Evolutionary conservation across 768 basidiomycete species (phyloP).

Genomic region (Boletus reticuloceps): DNA sequence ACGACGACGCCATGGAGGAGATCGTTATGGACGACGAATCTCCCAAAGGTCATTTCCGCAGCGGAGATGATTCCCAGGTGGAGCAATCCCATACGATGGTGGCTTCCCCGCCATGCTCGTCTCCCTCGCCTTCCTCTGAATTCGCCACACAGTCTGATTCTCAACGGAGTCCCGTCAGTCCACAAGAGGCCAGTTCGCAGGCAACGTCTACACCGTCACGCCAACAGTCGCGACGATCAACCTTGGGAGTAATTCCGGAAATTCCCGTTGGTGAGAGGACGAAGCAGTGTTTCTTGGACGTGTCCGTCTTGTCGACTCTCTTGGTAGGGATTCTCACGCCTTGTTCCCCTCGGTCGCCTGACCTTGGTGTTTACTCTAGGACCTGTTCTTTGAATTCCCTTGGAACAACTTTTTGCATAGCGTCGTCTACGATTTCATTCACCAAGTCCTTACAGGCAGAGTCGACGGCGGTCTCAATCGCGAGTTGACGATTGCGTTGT

Average conservation of each 20-base stretch:
- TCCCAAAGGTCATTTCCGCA: slow-evolving; percentile 28
- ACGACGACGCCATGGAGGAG: slow-evolving; percentile 82
- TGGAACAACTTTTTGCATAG: slow-evolving; percentile 99
- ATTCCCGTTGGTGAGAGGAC: slow-evolving; percentile 73
- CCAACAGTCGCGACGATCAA: slow-evolving; percentile 50
- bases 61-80: slow-evolving; percentile 29
- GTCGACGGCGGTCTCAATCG: slow-evolving; percentile 82
- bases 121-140: slow-evolving; percentile 32
- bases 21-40: slow-evolving; percentile 74
- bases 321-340: slow-evolving; percentile 52
- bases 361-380: slow-evolving; percentile 41
- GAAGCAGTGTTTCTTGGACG: slow-evolving; percentile 75
- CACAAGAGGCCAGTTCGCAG: slow-evolving; percentile 32
- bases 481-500: slow-evolving; percentile 78
- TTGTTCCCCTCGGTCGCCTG: slow-evolving; percentile 1
- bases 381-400: slow-evolving; percentile 93
- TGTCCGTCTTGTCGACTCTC: slow-evolving; percentile 69
- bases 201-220: slow-evolving; percentile 48
- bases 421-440: slow-evolving; percentile 92
- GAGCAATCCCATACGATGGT: slow-evolving; percentile 31
- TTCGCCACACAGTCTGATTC: slow-evolving; percentile 25
- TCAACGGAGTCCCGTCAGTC: slow-evolving; percentile 23
- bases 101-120: slow-evolving; percentile 29
- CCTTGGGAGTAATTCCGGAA: slow-evolving; percentile 33
- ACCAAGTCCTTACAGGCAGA: slow-evolving; percentile 90